Evolutionary conservation across 2,329 filamentous ascomycete species (phyloP), one percentile per base, ranked within the genome.

Genomic region (Diaporthe helianthi): DNA sequence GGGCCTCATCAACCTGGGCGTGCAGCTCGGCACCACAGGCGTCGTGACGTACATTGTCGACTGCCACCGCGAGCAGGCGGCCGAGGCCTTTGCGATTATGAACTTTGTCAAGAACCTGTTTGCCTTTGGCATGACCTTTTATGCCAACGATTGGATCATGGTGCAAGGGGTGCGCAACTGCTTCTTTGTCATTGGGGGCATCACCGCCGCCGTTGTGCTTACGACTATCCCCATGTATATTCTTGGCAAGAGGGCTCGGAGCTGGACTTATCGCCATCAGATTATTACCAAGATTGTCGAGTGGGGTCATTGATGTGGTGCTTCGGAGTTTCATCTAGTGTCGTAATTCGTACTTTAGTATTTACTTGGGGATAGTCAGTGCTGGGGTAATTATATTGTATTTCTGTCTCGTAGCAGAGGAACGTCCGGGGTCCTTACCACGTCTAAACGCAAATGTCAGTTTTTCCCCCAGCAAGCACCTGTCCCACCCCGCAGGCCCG

Each of bases 71-170:
- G 74, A 78, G 47, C 77, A 79, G 60, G 78, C 79, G 1, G 78
- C 78, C 17, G 79, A 81, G 69, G 79, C 79, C 0, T 79, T 81
- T 55, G 78, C 79, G 0, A 74, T 75, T 22, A 80, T 81, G 77
- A 80, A 79, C 69, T 80, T 80, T 61, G 69, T 79, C 52, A 81
- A 80, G 74, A 81, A 80, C 66, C 66, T 80, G 55, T 79, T 81
- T 61, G 76, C 79, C 1, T 81, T 80, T 53, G 76, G 79, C 0
- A 68, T 82, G 61, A 79, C 79, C 1, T 81, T 81, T 65, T 81
- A 80, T 65, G 73, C 77, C 71, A 81, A 80, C 55, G 76, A 78
- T 51, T 81, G 80, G 80, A 78, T 82, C 70, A 78, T 74, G 0
- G 73, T 72, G 19, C 77, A 80, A 65, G 80, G 80, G 3, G 75